Evolutionary conservation across 306 rosid species (phyloP).

Genomic region (Fagus sylvatica): DNA sequence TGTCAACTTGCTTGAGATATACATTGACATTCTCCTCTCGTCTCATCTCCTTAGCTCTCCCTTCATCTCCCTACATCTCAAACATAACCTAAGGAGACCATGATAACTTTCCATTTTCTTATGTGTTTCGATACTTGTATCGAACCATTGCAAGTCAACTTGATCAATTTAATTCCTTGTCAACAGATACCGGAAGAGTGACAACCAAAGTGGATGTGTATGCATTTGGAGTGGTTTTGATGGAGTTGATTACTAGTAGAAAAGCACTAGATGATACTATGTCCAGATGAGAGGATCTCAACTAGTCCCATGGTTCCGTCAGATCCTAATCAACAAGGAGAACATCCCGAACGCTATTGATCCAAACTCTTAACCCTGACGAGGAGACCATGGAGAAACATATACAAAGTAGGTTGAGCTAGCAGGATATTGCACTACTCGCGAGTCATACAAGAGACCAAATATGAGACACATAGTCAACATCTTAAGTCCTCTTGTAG

Average conservation of each 20-base stretch:
- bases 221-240: constrained; percentile 84
- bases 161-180: constrained; percentile 11
- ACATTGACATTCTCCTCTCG: too few relatives aligned
- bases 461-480: constrained; percentile 85
- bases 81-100: too few relatives aligned
- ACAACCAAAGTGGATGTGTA: constrained; percentile 94
- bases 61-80: too few relatives aligned
- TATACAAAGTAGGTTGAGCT: constrained; percentile 76
- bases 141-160: not conserved
- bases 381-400: constrained; percentile 87
- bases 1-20: too few relatives aligned
- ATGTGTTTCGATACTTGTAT: not conserved
- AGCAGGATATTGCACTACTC: constrained; percentile 78
- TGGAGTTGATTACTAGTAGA: constrained; percentile 81
- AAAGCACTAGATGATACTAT: constrained; percentile 67
- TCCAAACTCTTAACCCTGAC: constrained; percentile 59
- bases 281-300: constrained; percentile 83
- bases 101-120: too few relatives aligned
- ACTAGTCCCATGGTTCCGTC: constrained; percentile 81
- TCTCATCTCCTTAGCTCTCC: too few relatives aligned
- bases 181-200: constrained; percentile 85
- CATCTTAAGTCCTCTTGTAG: constrained; percentile 71
- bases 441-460: constrained; percentile 80
- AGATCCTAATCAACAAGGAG: constrained; percentile 66
- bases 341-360: constrained; percentile 82